A percentile compares a stretch with the other conserved stretches of the same genome.
phyloP scores from a whole-genome alignment of 2,329 filamentous ascomycete genomes.

The Beauveria varroae region DNA sequence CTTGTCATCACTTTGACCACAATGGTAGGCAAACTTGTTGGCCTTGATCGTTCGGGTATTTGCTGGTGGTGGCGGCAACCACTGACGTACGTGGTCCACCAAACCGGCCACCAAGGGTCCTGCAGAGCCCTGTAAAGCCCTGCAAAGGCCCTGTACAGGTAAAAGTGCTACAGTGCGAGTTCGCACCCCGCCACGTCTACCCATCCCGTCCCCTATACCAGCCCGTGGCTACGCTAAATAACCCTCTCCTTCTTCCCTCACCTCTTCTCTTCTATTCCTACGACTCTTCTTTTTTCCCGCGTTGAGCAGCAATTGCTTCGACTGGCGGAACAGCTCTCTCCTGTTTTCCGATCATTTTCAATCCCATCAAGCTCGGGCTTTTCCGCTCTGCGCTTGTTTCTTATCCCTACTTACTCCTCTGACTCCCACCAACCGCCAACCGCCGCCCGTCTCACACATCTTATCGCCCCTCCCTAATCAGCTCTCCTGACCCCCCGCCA shows the following conservation, averaged over 20 bases:
- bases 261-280: background rate
- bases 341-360: background rate
- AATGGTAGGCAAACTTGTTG: background rate
- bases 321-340: background rate
- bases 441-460: slow-evolving; percentile 1
- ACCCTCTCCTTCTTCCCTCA: slow-evolving; percentile 6
- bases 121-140: background rate
- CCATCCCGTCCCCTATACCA: background rate
- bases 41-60: background rate
- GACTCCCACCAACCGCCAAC: slow-evolving; percentile 1
- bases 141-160: background rate
- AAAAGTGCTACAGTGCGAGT: background rate
- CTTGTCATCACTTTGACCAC: background rate
- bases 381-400: background rate
- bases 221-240: background rate
- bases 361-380: background rate
- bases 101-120: background rate
- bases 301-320: slow-evolving; percentile 11
- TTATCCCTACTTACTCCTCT: background rate
- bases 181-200: background rate
- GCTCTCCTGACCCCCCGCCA: slow-evolving; percentile 8
- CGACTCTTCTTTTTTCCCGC: background rate
- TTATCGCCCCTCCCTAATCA: slow-evolving; percentile 13
- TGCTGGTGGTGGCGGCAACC: too few species aligned
- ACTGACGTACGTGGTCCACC: background rate